Conservation (phyloP, 164 flowering plant species). For the Warburgia ugandensis region DNA sequence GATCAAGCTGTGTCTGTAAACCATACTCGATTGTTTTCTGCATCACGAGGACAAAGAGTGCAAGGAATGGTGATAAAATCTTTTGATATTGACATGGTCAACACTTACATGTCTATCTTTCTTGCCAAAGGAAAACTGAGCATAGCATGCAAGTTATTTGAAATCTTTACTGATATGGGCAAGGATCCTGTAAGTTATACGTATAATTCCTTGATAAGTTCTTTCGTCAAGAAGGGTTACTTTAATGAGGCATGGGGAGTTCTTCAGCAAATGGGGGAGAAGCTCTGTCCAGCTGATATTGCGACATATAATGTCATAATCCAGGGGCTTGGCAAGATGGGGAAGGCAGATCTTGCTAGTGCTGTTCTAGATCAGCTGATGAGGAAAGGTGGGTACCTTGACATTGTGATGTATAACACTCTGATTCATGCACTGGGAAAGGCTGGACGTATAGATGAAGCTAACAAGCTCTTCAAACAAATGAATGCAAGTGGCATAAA, state of each 20-base stretch:
- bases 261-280: slow-evolving; percentile 70
- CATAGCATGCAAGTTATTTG: slow-evolving; percentile 91
- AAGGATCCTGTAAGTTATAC: slow-evolving; percentile 59
- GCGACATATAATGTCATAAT: slow-evolving; percentile 84
- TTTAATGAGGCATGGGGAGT: slow-evolving; percentile 75
- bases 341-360: slow-evolving; percentile 78
- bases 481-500: slow-evolving; percentile 72
- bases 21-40: slow-evolving; percentile 27
- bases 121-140: slow-evolving; percentile 80
- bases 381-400: slow-evolving; percentile 82
- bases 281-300: slow-evolving; percentile 67
- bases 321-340: slow-evolving; percentile 90
- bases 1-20: slow-evolving; percentile 21
- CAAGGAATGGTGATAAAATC: slow-evolving; percentile 39
- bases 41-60: slow-evolving; percentile 47
- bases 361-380: slow-evolving; percentile 59
- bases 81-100: slow-evolving; percentile 86
- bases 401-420: slow-evolving; percentile 94
- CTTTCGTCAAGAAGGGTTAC: slow-evolving; percentile 90
- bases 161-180: slow-evolving; percentile 69
- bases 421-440: slow-evolving; percentile 79
- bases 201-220: slow-evolving; percentile 80
- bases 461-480: slow-evolving; percentile 58
- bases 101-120: slow-evolving; percentile 79
- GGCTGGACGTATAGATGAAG: slow-evolving; percentile 73